phyloP scores from a whole-genome alignment of 2,329 filamentous ascomycete species.

The Colletotrichum eleusines region DNA sequence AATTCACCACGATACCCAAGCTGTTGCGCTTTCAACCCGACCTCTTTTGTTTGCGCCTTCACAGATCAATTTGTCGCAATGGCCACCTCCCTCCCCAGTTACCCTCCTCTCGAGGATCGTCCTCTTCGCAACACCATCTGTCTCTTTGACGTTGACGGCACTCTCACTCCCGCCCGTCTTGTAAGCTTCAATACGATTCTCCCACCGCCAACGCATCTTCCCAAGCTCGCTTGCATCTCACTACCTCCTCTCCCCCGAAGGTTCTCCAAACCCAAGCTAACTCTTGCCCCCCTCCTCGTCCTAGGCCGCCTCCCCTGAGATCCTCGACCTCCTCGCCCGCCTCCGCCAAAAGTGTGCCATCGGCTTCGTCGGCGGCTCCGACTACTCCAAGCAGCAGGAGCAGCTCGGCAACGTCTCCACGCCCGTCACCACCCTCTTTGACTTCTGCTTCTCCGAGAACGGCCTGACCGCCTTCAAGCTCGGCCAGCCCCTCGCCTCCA shows the following conservation, averaged over 20 bases:
- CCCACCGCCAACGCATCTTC: not conserved
- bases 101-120: constrained; percentile 83
- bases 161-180: constrained; percentile 84
- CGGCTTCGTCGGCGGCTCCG: constrained; percentile 92
- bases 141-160: constrained; percentile 97
- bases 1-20: not conserved
- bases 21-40: not conserved
- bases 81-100: constrained; percentile 53
- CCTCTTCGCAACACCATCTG: constrained; percentile 92
- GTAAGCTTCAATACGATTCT: constrained; percentile 60
- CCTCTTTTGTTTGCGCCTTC: not conserved
- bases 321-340: constrained; percentile 81
- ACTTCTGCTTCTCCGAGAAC: constrained; percentile 98
- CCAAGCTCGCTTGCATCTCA: not conserved
- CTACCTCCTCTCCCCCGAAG: not conserved
- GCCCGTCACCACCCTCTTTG: constrained; percentile 88
- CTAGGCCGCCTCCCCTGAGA: constrained; percentile 80
- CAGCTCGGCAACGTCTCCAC: constrained; percentile 78
- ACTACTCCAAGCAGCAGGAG: constrained; percentile 95
- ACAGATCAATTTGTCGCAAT: constrained; percentile 26
- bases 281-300: constrained; percentile 18
- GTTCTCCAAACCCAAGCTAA: constrained; percentile 39
- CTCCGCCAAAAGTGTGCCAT: constrained; percentile 91
- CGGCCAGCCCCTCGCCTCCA: constrained; percentile 79
- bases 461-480: constrained; percentile 91